Percentiles rank a stretch among this genome's conserved stretches.
Evolutionary conservation across 495 filamentous ascomycete genomes (phyloP).

Genomic region (Penicillium bialowiezense): DNA sequence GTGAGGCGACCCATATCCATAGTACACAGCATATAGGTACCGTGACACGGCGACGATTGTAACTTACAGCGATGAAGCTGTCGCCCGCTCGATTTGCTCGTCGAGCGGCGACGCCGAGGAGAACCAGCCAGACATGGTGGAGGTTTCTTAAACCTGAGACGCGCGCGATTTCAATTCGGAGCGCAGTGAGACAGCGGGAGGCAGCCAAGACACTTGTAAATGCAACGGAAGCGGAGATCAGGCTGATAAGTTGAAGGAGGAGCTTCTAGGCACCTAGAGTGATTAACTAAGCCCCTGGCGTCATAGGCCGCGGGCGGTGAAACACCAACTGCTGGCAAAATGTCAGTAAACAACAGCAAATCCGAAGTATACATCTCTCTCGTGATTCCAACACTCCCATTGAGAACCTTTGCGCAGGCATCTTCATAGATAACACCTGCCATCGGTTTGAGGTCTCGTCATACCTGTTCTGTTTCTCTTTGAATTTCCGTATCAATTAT

Average conservation of each 20-base stretch:
- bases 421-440: no score
- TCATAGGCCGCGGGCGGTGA: conserved; percentile 36
- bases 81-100: conserved; percentile 94
- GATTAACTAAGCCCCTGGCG: conserved; percentile 29
- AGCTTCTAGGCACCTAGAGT: conserved; percentile 20
- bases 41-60: not conserved
- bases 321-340: no score
- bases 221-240: conserved; percentile 15
- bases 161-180: not conserved
- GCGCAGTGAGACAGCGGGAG: not conserved
- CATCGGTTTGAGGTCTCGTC: no score
- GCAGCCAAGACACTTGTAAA: conserved; percentile 3
- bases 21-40: not conserved
- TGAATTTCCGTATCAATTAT: no score
- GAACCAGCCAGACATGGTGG: conserved; percentile 91
- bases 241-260: conserved; percentile 3
- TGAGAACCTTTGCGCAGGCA: no score
- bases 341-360: no score
- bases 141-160: not conserved
- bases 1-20: not conserved
- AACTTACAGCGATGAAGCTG: conserved; percentile 81
- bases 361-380: no score
- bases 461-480: no score
- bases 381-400: no score
- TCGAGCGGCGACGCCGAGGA: conserved; percentile 84